phyloP scores from a whole-genome alignment of 306 rosid genomes.

The Fragaria nilgerrensis region DNA sequence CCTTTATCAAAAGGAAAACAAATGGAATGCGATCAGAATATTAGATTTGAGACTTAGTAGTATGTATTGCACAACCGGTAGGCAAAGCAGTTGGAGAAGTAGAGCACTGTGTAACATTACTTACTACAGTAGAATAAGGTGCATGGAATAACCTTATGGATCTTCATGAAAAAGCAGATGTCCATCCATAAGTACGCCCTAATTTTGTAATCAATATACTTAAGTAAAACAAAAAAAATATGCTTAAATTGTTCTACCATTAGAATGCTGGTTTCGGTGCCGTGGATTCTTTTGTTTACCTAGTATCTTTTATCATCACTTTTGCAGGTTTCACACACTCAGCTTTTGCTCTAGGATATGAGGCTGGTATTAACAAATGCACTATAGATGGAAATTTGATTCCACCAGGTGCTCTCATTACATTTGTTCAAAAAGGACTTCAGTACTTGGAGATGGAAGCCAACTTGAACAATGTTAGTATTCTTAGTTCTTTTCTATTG shows the following conservation, averaged over 20 bases:
- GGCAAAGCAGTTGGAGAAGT: neutral
- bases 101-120: neutral
- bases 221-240: neutral
- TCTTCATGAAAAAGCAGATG: neutral
- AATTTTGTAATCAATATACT: neutral
- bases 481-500: slow-evolving; percentile 23
- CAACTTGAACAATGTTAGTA: slow-evolving; percentile 92
- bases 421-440: slow-evolving; percentile 89
- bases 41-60: neutral
- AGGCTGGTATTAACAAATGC: slow-evolving; percentile 83
- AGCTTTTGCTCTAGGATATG: slow-evolving; percentile 93
- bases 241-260: neutral
- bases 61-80: neutral
- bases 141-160: neutral
- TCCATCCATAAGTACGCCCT: neutral
- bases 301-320: slow-evolving; percentile 1
- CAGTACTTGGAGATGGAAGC: slow-evolving; percentile 99
- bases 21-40: neutral
- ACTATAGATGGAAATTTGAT: slow-evolving; percentile 87
- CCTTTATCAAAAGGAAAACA: neutral
- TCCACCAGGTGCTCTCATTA: slow-evolving; percentile 83
- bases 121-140: neutral
- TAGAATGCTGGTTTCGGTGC: neutral
- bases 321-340: slow-evolving; percentile 85
- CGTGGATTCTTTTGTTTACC: neutral